Evolutionary conservation across 139 green algal species (phyloP).

Genomic region (Volvox reticuliferus): DNA sequence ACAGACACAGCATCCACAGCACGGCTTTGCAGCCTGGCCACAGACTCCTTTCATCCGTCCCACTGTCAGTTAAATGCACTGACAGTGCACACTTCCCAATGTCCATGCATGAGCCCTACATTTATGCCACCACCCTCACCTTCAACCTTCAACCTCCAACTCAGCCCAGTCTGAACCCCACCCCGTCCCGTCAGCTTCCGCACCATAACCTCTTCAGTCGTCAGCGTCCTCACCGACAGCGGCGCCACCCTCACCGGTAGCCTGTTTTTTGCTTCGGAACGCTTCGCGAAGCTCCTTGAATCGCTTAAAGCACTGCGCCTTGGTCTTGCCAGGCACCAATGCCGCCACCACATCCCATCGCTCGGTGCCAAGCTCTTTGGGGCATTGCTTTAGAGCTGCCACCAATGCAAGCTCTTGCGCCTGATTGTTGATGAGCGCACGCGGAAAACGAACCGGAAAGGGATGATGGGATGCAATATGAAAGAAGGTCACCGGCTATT

Average conservation of each 20-base stretch:
- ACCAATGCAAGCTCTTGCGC: slow-evolving; percentile 91
- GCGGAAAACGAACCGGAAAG: no score
- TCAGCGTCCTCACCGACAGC: slow-evolving; percentile 15
- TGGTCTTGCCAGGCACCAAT: slow-evolving; percentile 87
- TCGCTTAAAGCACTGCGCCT: slow-evolving; percentile 86
- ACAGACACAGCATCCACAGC: no score
- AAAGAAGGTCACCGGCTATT: no score
- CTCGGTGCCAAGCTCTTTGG: slow-evolving; percentile 80
- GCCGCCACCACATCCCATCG: slow-evolving; percentile 81
- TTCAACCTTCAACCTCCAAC: background rate
- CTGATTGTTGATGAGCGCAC: background rate
- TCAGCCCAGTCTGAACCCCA: background rate
- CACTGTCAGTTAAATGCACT: no score
- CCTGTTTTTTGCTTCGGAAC: slow-evolving; percentile 80
- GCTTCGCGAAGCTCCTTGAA: slow-evolving; percentile 91
- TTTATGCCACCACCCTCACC: background rate
- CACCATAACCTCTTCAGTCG: background rate
- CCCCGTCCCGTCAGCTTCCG: no score
- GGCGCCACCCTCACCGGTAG: background rate
- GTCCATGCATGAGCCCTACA: no score
- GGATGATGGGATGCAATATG: no score
- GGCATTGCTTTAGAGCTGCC: slow-evolving; percentile 90
- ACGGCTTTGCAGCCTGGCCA: no score
- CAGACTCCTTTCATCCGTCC: no score
- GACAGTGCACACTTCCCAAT: no score